Evolutionary conservation across 2,329 filamentous ascomycete species (phyloP), one percentile per base, ranked within the genome.

Genomic region (Xylaria sp.): DNA sequence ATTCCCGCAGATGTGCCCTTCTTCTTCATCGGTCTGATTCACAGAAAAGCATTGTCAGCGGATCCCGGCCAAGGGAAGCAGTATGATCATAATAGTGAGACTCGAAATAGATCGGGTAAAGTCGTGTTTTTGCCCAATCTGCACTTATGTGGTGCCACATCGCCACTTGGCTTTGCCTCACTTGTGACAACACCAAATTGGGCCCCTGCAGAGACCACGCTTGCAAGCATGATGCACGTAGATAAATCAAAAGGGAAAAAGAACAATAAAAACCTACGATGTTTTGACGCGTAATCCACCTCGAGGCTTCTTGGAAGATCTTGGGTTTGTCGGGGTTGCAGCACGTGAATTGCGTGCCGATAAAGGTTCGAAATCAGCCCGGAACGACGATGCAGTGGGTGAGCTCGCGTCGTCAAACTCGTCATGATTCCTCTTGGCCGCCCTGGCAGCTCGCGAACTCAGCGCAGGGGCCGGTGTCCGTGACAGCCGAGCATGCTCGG

Each of bases 21-120:
- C 83, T 92, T 93, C 84, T 94, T 94, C 80, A 91, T 86, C 54
- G 92, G 92, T 74, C 92, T 94, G 78, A 63, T 67, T 64, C 60
- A 65, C 63, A 69, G 32, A 59, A 52, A 64, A 39, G 54, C 39
- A 60, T 51, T 28, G 69, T 77, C 69, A 77, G 72, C 74, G 60
- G 75, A 63, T 63, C 57, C 28, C 32, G 61, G 69, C 52, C 65
- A 54, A 65, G 55, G 64, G 56, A 58, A 44, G 39, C 8, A 50
- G 34, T 13, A 39, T 54, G 59, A 72, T 23, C 56, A 55, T 37
- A 61, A 57, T n/a, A 62, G 64, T 71, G 65, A 56, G 65, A 63
- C 60, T 51, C 61, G 57, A 63, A 63, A 60, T 58, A 61, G 63
- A 60, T 68, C 55, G 70, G 69, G 71, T 34, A 59, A 60, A 39